A percentile compares a stretch with the other conserved stretches of the same genome.
These are phyloP conservation scores for Bruguiera sexangula DNA, from an alignment of 345 rosid genomes.

Conservation along the genomic window DNA sequence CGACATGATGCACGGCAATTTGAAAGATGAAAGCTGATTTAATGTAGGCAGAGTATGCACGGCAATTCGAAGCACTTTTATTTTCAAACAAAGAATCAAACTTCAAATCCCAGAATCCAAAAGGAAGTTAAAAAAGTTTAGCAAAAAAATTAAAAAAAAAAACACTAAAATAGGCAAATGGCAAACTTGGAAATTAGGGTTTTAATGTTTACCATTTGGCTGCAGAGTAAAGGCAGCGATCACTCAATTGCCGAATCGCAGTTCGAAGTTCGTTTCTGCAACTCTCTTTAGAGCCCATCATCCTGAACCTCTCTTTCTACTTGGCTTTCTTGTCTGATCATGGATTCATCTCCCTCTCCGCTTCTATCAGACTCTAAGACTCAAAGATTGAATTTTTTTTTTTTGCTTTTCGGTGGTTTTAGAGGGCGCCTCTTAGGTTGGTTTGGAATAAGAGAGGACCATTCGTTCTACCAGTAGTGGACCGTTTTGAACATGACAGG, in stretches of 20 bases:
- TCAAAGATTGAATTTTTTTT: not conserved
- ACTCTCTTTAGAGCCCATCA: constrained; percentile 76
- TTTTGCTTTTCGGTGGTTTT: no score
- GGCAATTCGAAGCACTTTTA: no score
- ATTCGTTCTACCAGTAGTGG: not conserved
- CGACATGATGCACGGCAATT: no score
- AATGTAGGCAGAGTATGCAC: no score
- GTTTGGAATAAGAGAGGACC: not conserved
- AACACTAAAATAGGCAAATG: not conserved
- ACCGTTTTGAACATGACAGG: not conserved
- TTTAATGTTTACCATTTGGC: constrained; percentile 69
- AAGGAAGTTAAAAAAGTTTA: not conserved
- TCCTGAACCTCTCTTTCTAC: not conserved
- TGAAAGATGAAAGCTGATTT: no score
- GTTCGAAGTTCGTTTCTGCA: constrained; percentile 76
- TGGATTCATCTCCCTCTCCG: not conserved
- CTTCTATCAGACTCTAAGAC: not conserved
- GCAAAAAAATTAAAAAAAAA: not conserved
- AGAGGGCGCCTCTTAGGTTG: not conserved
- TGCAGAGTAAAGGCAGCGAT: constrained; percentile 87
- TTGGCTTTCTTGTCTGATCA: not conserved
- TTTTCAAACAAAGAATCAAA: not conserved
- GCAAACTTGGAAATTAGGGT: constrained; percentile 40
- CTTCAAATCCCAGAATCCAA: not conserved
- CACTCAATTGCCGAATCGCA: constrained; percentile 77